phyloP scores from a whole-genome alignment of 2,329 filamentous ascomycete genomes.

The Aureobasidium pullulans region DNA sequence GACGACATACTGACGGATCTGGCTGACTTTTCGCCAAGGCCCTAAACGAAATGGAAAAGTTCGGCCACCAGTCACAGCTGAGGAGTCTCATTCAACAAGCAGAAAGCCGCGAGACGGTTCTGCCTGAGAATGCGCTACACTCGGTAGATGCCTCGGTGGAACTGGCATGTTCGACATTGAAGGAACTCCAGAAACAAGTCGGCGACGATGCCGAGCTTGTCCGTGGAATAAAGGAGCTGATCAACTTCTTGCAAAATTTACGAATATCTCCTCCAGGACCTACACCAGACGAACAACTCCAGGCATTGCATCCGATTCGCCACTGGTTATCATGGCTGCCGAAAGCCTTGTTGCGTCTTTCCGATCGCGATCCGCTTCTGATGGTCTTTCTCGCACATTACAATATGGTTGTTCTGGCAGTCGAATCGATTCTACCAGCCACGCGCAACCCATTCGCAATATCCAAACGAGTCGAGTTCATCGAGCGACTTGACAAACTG shows the following conservation, averaged over 20 bases:
- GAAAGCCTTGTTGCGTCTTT: neutral
- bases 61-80: slow-evolving; percentile 1
- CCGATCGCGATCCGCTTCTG: neutral
- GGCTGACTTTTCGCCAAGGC: slow-evolving; percentile 3
- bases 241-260: slow-evolving; percentile 9
- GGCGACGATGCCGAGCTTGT: slow-evolving; percentile 2
- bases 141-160: neutral
- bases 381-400: slow-evolving; percentile 9
- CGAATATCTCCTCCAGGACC: slow-evolving; percentile 6
- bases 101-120: neutral
- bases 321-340: slow-evolving; percentile 10
- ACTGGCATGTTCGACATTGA: slow-evolving; percentile 1
- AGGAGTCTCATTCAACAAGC: neutral
- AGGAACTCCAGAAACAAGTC: slow-evolving; percentile 2
- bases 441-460: neutral
- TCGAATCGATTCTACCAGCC: slow-evolving; percentile 6
- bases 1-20: neutral
- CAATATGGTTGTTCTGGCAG: slow-evolving; percentile 8
- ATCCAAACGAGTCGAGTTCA: neutral
- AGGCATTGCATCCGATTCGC: slow-evolving; percentile 8
- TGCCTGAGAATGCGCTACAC: neutral
- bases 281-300: neutral
- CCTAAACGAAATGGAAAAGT: slow-evolving; percentile 8
- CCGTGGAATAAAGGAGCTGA: slow-evolving; percentile 9
- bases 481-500: neutral